Evolutionary conservation across 2,329 filamentous ascomycete species (phyloP), one percentile per base, ranked within the genome.

Genomic region (Penicillium nordicum): DNA sequence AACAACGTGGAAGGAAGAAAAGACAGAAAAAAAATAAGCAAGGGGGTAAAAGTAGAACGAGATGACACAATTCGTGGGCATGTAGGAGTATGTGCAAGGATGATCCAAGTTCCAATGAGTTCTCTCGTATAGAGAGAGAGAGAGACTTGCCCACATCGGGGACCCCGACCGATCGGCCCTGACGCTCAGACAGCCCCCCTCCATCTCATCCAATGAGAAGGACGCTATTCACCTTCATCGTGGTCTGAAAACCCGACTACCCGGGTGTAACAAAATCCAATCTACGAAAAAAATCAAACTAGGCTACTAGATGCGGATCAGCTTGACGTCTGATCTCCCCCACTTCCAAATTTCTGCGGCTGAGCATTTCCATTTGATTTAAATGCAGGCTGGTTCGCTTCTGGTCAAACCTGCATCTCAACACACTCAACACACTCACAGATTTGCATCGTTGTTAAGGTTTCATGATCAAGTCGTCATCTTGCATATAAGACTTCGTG

Each of bases 341-440:
- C 56, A 43, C 53, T 53, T 57, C 42, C 47, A 37, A 38, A 45
- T 44, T 42, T 14, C 50, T 57, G 55, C 57, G 58, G 59, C 60
- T 63, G 58, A 64, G 50, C n/a, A 16, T 14, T n/a, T 29, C 10
- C 12, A 30, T 10, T 25, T 50, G 37, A 18, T 63, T 61, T 63
- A 63, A 64, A 59, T 57, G 53, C 55, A 50, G 36, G 44, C 23
- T 1, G 41, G 18, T 12, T 53, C 44, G 49, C 53, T 41, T 53
- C 54, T 46, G 12, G 9, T 47, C 11, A 30, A 27, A 34, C 29
- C 45, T 63, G 57, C 58, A 59, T 60, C 58, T 52, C 62, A 61
- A 56, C 58, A 55, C 36, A 38, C 7, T 16, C 51, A 51, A 32
- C 30, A 32, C 30, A 32, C 11, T 32, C 30, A 12, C 29, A 12